A percentile compares a stretch with the other conserved stretches of the same genome.
Conservation (phyloP, 257 asterid species). For the Solanum phureja region DNA sequence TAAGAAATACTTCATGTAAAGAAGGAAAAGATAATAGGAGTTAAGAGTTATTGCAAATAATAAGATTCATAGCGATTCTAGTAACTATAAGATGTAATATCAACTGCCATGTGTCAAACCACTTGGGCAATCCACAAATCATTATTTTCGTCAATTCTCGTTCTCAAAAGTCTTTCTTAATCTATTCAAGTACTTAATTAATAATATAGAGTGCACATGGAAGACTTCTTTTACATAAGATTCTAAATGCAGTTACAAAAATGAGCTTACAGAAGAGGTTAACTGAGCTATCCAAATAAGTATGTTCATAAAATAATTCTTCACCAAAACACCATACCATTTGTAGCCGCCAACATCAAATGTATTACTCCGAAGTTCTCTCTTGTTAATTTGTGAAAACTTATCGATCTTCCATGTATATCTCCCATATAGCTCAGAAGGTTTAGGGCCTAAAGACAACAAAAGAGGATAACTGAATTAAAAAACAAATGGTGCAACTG, state of each 20-base stretch:
- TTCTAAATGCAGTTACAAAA: not conserved
- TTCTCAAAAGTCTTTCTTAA: not conserved
- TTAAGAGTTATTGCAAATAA: not conserved
- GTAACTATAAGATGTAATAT: not conserved
- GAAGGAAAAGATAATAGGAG: not conserved
- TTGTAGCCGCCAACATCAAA: constrained; percentile 44
- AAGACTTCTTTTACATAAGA: not conserved
- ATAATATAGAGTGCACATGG: not conserved
- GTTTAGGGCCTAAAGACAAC: constrained; percentile 27
- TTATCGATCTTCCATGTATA: constrained; percentile 46
- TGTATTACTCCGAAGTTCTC: constrained; percentile 39
- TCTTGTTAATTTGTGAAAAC: constrained; percentile 41
- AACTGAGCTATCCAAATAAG: not conserved
- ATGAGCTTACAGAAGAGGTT: not conserved
- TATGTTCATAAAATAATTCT: not conserved
- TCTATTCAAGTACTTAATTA: not conserved
- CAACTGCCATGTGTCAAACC: not conserved
- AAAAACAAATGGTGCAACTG: not conserved
- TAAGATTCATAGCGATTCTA: not conserved
- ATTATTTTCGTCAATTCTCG: not conserved
- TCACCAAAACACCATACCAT: constrained; percentile 21
- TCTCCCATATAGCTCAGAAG: constrained; percentile 32
- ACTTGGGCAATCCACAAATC: not conserved
- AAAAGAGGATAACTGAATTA: not conserved
- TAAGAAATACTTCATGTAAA: not conserved